Conservation (phyloP, 129 eudicot species). For the Silybum marianum region DNA sequence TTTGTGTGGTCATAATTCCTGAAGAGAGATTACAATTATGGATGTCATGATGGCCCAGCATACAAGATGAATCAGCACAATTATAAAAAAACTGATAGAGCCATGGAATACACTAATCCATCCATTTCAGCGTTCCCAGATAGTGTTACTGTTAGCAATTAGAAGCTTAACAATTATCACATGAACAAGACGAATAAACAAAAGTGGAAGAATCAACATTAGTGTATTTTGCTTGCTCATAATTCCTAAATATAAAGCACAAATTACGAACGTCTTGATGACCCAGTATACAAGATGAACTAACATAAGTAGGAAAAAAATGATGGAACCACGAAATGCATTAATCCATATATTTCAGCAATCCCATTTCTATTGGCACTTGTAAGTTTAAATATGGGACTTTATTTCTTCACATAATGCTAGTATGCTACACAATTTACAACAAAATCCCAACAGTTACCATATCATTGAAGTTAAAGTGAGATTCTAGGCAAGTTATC, state of each 20-base stretch:
- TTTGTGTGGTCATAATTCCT: neutral
- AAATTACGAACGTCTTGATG: neutral
- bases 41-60: neutral
- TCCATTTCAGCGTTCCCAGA: neutral
- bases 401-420: neutral
- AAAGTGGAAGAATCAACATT: neutral
- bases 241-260: neutral
- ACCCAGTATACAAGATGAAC: neutral
- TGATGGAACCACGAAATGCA: neutral
- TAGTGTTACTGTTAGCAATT: neutral
- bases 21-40: neutral
- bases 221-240: constrained; percentile 22
- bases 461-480: neutral
- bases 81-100: neutral
- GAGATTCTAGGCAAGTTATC: neutral
- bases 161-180: neutral
- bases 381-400: neutral
- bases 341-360: neutral
- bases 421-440: neutral
- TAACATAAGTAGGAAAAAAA: neutral
- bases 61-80: neutral
- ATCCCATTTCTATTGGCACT: neutral
- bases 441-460: neutral
- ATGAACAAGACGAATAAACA: neutral
- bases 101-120: neutral